Evolutionary conservation across 2,329 filamentous ascomycete genomes (phyloP), one percentile per base, ranked within the genome.

Genomic region (Cordyceps fumosorosea): DNA sequence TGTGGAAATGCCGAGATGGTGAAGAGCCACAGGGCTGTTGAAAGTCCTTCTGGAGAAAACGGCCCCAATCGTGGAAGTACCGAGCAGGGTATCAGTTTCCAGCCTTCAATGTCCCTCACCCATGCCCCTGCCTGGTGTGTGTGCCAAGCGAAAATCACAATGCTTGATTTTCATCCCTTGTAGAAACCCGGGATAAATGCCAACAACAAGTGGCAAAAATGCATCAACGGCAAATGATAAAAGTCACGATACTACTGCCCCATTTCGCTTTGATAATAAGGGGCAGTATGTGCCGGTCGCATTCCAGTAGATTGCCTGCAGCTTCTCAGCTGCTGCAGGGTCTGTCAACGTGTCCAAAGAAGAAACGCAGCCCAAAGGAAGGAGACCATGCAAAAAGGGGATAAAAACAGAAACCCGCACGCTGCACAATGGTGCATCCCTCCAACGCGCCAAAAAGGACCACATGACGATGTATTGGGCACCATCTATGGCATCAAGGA

Each of bases 391-490:
- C 3, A 8, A 34, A 42, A 42, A 32, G 24, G 24, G 24, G 18
- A 16, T 22, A 18, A 56, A 47, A 18, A 10, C 8, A 26, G 44
- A 40, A 40, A 51, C 40, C 32, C 42, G 47, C 32, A 51, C 10
- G 22, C 56, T 51, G 32, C 45, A 59, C 45, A 22, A 51, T 51
- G 45, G 45, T 51, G 56, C 45, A 42, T 59, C 47, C 29, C 32
- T 22, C 47, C 14, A 10, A 42, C 20, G 56, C 56, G 34, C 32
- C 44, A 42, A 16, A 32, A 24, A 32, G 22, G n/a, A 22, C 29
- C 56, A 59, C 56, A 59, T 59, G 56, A 59, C 47, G 16, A 37
- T 20, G 45, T 26, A 51, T 59, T 59, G 56, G 56, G 56, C 56
- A 59, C 14, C 56, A 51, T 20, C 18, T 20, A 34, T 16, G 37